A percentile compares a stretch with the other conserved stretches of the same genome.
Evolutionary conservation across 768 basidiomycete genomes (phyloP).

Genomic region (Russula virescens): DNA sequence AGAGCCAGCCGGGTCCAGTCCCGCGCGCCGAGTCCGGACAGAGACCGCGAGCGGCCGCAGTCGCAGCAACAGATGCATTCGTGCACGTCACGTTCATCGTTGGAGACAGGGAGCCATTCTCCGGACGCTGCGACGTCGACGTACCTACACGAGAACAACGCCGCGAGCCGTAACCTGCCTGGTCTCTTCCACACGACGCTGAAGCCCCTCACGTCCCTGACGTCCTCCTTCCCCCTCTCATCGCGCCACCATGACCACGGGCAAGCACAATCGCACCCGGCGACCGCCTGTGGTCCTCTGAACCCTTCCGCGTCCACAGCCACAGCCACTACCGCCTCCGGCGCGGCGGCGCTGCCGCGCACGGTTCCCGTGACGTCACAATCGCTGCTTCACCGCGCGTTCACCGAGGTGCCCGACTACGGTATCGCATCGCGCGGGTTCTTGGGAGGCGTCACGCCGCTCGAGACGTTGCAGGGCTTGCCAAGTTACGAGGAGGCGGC

Average conservation of each 20-base stretch:
- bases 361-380: conserved; percentile 20
- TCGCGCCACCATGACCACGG: conserved; percentile 18
- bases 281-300: too few species aligned
- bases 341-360: conserved; percentile 17
- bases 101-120: conserved; percentile 11
- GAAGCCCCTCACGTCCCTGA: conserved; percentile 54
- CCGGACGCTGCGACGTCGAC: conserved; percentile 32
- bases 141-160: conserved; percentile 44
- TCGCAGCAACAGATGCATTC: conserved; percentile 7
- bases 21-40: conserved; percentile 49
- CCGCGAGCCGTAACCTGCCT: conserved; percentile 48
- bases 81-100: conserved; percentile 26
- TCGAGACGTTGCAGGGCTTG: conserved; percentile 66
- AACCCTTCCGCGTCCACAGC: too few species aligned
- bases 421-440: conserved; percentile 79
- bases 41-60: conserved; percentile 34
- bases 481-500: conserved; percentile 86
- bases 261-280: too few species aligned
- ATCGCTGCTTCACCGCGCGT: conserved; percentile 51
- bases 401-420: conserved; percentile 83
- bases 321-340: conserved; percentile 1
- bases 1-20: conserved; percentile 28
- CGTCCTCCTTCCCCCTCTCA: conserved; percentile 37
- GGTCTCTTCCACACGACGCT: conserved; percentile 52
- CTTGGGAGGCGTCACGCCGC: conserved; percentile 82